These are phyloP conservation scores for Linanthus parryae DNA, from an alignment of 148 eudicot species.

Conservation along the genomic window DNA sequence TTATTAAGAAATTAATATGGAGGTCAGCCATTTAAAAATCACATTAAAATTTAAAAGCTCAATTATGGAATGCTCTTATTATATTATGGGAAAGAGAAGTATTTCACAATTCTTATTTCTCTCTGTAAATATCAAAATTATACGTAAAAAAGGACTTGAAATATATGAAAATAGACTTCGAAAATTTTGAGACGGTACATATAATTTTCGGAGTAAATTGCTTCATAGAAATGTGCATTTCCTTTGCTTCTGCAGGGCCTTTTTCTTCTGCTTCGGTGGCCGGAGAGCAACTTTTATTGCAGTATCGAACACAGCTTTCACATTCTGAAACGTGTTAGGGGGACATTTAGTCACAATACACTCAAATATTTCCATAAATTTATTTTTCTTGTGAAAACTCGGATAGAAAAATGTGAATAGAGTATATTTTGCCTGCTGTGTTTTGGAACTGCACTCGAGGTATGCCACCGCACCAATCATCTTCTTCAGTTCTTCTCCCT, in stretches of 20 bases:
- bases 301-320: constrained; percentile 55
- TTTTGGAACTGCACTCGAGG: constrained; percentile 63
- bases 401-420: background rate
- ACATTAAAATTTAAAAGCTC: no score
- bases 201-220: background rate
- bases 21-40: no score
- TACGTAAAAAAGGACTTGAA: background rate
- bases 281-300: constrained; percentile 60
- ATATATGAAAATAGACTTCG: background rate
- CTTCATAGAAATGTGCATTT: constrained; percentile 26
- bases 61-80: no score
- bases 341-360: no score
- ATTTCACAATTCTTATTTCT: no score
- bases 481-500: constrained; percentile 67
- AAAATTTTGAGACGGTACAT: background rate
- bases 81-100: no score
- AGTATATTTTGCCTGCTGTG: constrained; percentile 45
- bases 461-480: constrained; percentile 54
- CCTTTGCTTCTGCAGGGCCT: constrained; percentile 20
- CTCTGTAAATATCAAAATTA: no score
- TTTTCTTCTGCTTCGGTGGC: constrained; percentile 53
- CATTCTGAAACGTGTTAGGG: constrained; percentile 35
- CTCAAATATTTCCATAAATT: no score
- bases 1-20: no score
- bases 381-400: no score